These are phyloP conservation scores for Serpula lacrymans DNA, from an alignment of 768 basidiomycete species.

Conservation along the genomic window DNA sequence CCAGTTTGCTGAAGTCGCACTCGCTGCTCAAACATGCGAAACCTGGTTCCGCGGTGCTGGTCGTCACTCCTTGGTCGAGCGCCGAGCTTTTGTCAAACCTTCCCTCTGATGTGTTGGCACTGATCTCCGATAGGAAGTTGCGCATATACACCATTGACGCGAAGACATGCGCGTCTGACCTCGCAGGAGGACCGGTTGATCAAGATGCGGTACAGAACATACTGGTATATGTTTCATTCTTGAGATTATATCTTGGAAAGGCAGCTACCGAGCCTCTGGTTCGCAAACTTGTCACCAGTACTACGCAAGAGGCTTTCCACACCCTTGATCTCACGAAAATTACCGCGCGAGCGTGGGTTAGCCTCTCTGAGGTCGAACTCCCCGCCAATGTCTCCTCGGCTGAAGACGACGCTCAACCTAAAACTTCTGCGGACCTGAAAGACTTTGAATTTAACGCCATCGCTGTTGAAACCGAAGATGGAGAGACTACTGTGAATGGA, in stretches of 20 bases:
- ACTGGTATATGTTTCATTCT: slow-evolving; percentile 73
- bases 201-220: slow-evolving; percentile 39
- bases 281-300: slow-evolving; percentile 44
- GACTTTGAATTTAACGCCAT: slow-evolving; percentile 74
- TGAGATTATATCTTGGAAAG: slow-evolving; percentile 77
- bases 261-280: slow-evolving; percentile 54
- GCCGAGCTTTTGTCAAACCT: slow-evolving; percentile 74
- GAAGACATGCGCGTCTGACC: slow-evolving; percentile 44
- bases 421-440: slow-evolving; percentile 43
- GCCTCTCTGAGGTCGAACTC: slow-evolving; percentile 55
- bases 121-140: slow-evolving; percentile 50
- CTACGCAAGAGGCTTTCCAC: slow-evolving; percentile 44
- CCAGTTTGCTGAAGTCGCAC: slow-evolving; percentile 74
- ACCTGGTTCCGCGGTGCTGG: slow-evolving; percentile 63
- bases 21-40: slow-evolving; percentile 67
- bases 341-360: slow-evolving; percentile 61
- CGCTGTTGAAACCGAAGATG: slow-evolving; percentile 56
- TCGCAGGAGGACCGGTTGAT: slow-evolving; percentile 27
- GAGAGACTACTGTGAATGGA: slow-evolving; percentile 57
- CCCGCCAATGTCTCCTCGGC: slow-evolving; percentile 19
- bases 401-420: slow-evolving; percentile 16
- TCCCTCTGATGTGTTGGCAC: slow-evolving; percentile 41
- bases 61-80: slow-evolving; percentile 71
- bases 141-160: slow-evolving; percentile 61
- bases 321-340: slow-evolving; percentile 46